Percentiles rank a stretch among this genome's conserved stretches.
Conservation (phyloP, 495 filamentous ascomycete genomes). For the Penicillium samsonianum region DNA sequence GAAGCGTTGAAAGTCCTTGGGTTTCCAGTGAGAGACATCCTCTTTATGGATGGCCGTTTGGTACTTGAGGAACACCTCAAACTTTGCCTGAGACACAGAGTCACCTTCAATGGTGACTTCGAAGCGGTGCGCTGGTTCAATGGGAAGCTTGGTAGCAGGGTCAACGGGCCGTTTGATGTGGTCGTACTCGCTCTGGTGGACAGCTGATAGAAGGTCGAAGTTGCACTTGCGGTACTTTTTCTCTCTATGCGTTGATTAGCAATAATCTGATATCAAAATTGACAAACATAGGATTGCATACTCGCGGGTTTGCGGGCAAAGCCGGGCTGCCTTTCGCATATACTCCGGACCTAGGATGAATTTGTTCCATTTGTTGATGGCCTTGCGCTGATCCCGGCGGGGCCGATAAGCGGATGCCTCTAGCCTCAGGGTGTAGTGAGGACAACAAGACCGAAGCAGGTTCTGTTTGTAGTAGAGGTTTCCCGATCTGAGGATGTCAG, state of each 20-base stretch:
- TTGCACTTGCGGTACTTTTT: conserved; percentile 69
- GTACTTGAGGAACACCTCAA: conserved; percentile 78
- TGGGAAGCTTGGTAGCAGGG: conserved; percentile 52
- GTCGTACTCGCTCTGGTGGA: conserved; percentile 70
- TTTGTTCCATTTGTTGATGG: conserved; percentile 87
- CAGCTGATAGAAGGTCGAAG: conserved; percentile 70
- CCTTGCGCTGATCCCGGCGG: conserved; percentile 79
- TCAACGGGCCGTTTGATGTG: conserved; percentile 56
- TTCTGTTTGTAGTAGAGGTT: conserved; percentile 93
- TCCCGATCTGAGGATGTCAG: conserved; percentile 57
- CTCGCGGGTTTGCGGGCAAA: conserved; percentile 77
- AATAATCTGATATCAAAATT: background rate
- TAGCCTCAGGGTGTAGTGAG: conserved; percentile 91
- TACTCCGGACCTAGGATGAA: conserved; percentile 81
- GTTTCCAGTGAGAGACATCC: conserved; percentile 62
- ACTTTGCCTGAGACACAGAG: conserved; percentile 84
- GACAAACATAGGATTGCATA: conserved; percentile 36
- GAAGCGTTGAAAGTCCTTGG: conserved; percentile 74
- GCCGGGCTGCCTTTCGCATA: conserved; percentile 66
- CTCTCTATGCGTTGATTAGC: conserved; percentile 51
- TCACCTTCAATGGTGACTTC: conserved; percentile 78
- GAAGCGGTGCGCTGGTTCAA: conserved; percentile 77
- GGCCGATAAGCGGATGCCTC: conserved; percentile 70
- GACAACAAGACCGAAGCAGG: conserved; percentile 79
- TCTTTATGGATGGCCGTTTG: conserved; percentile 81